A percentile compares a stretch with the other conserved stretches of the same genome.
phyloP scores from a whole-genome alignment of 352 stramenopile species.

The Phytopythium delawarense region DNA sequence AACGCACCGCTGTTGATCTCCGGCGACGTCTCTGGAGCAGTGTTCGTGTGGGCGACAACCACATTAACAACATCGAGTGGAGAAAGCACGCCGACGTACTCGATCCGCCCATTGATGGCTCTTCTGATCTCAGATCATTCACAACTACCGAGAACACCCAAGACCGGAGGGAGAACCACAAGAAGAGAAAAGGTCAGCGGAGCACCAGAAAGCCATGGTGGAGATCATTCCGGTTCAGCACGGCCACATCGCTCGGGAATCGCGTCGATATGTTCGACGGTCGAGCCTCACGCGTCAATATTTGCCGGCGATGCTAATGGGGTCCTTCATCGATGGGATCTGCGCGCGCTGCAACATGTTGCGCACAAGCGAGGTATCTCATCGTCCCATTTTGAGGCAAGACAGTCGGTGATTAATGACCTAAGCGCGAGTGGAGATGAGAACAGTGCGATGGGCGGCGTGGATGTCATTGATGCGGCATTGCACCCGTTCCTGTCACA shows the following conservation, averaged over 20 bases:
- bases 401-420: not conserved
- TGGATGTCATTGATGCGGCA: not conserved
- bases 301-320: constrained; percentile 13
- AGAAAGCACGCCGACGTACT: constrained; percentile 8
- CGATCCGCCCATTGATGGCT: constrained; percentile 23
- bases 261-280: constrained; percentile 24
- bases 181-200: not conserved
- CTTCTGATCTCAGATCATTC: constrained; percentile 8
- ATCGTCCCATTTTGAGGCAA: not conserved
- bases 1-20: constrained; percentile 38
- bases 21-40: constrained; percentile 28
- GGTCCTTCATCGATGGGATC: constrained; percentile 18
- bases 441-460: not conserved
- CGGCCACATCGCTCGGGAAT: constrained; percentile 4
- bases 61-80: not conserved
- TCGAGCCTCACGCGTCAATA: constrained; percentile 12
- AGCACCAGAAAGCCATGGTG: no score
- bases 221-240: not conserved
- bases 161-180: not conserved
- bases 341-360: constrained; percentile 10
- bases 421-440: not conserved
- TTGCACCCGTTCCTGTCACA: not conserved
- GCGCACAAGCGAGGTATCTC: constrained; percentile 16
- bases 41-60: constrained; percentile 47
- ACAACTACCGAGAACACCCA: not conserved